Evolutionary conservation across 2,329 filamentous ascomycete genomes (phyloP), one percentile per base, ranked within the genome.

Genomic region (Ascochyta lentis): DNA sequence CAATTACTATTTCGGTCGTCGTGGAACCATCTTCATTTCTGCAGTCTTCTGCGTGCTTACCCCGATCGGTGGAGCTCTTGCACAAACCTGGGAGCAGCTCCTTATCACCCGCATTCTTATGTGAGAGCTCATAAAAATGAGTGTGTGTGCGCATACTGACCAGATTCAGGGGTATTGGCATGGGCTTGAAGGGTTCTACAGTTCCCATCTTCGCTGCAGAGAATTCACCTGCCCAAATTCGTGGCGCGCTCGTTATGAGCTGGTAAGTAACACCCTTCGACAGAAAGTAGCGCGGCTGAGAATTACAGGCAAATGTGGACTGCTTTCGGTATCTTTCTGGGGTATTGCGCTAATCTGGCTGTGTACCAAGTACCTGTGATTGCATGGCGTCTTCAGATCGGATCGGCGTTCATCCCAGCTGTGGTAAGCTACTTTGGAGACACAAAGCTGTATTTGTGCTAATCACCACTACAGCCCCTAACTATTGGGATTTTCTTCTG

Each of bases 191-290:
- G 45, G 65, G 65, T 13, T 56, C 77, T 0, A 80, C 79, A 0
- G 74, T 79, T 4, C 78, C 79, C 1, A 76, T 81, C 7, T 80
- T 79, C 50, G 73, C 76, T 0, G 78, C 78, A 2, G 79, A 81
- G 63, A 80, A 79, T 49, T 71, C 78, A 3, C 79, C 79, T 1
- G 77, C 78, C 1, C 72, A 70, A 1, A 81, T 82, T 45, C 73
- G 79, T 41, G 79, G 79, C 9, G 79, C 78, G 3, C 59, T 81
- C 6, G 79, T 80, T 23, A 81, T 81, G 74, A 77, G 75, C 68
- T 78, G 77, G 53, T 51, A 34, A 51, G 42, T 9, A 3, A 13
- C 73, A 7, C 6, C 16, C 9, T 3, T 23, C 12, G 10, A 19
- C 16, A 15, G 9, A 4, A 9, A 3, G 10, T 22, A 19, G 9